phyloP scores from a whole-genome alignment of 805 yeast genomes.

The Candida yuanshanica region DNA sequence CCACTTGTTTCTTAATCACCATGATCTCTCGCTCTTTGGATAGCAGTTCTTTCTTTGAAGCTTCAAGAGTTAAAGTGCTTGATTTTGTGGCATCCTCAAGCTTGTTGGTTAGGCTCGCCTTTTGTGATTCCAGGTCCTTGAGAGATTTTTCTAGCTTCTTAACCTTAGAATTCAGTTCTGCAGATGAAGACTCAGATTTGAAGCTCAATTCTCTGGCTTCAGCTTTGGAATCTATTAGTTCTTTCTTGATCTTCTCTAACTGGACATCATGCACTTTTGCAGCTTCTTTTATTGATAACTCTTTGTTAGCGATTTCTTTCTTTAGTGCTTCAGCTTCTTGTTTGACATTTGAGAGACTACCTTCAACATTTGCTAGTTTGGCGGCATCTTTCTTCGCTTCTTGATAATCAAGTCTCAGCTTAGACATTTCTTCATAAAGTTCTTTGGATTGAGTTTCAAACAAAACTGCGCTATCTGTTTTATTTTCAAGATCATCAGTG shows the following conservation, averaged over 20 bases:
- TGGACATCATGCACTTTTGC: background rate
- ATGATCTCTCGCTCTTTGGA: slow-evolving; percentile 1
- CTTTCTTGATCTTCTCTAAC: background rate
- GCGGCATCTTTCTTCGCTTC: background rate
- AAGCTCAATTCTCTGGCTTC: background rate
- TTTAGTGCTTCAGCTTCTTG: background rate
- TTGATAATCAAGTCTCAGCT: background rate
- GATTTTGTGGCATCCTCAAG: background rate
- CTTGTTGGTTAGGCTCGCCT: background rate
- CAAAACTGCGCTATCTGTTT: background rate
- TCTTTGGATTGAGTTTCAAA: background rate
- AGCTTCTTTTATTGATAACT: background rate
- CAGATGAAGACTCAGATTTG: background rate
- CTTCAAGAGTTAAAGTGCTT: slow-evolving; percentile 2
- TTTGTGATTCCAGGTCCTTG: background rate
- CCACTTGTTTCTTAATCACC: background rate
- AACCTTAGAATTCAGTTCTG: background rate
- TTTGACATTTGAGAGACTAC: background rate
- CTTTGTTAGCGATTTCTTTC: background rate
- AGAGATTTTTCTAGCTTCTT: background rate
- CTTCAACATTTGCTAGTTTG: background rate
- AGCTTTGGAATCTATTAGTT: background rate
- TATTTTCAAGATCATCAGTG: slow-evolving; percentile 1
- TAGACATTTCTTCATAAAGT: background rate
- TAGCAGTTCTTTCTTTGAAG: slow-evolving; percentile 3